phyloP scores from a whole-genome alignment of 2,329 filamentous ascomycete species.

The Aspergillus pseudonomiae region DNA sequence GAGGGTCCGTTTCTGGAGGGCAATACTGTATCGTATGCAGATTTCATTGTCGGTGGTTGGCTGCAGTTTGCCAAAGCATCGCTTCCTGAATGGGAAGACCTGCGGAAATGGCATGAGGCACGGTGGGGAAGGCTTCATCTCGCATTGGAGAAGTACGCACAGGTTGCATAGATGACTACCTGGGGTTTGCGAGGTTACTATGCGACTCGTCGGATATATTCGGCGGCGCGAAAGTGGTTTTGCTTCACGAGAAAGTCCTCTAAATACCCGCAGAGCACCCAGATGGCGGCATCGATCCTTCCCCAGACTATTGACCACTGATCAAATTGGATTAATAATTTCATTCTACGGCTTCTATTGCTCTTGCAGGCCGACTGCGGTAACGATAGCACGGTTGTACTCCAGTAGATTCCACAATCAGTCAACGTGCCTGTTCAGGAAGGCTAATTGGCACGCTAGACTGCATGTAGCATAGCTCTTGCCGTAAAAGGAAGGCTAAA shows the following conservation, averaged over 20 bases:
- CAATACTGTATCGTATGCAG: neutral
- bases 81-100: constrained; percentile 13
- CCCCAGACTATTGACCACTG: too few relatives aligned
- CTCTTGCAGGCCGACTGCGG: too few relatives aligned
- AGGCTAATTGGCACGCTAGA: neutral
- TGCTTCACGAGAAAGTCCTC: too few relatives aligned
- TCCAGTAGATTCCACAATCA: too few relatives aligned
- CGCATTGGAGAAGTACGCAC: constrained; percentile 13
- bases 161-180: neutral
- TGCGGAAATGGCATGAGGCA: constrained; percentile 13
- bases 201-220: neutral
- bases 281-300: too few relatives aligned
- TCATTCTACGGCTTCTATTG: too few relatives aligned
- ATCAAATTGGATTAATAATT: too few relatives aligned
- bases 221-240: too few relatives aligned
- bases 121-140: constrained; percentile 10
- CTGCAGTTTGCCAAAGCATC: constrained; percentile 7
- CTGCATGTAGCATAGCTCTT: neutral
- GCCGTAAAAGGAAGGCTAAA: too few relatives aligned
- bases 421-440: too few relatives aligned
- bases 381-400: too few relatives aligned
- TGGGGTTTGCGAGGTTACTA: neutral
- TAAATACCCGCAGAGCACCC: too few relatives aligned
- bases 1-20: constrained; percentile 3
- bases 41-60: constrained; percentile 10